Evolutionary conservation across 208 protist species (phyloP), one percentile per base, ranked within the genome.

Genomic region (Leishmania amazonensis): DNA sequence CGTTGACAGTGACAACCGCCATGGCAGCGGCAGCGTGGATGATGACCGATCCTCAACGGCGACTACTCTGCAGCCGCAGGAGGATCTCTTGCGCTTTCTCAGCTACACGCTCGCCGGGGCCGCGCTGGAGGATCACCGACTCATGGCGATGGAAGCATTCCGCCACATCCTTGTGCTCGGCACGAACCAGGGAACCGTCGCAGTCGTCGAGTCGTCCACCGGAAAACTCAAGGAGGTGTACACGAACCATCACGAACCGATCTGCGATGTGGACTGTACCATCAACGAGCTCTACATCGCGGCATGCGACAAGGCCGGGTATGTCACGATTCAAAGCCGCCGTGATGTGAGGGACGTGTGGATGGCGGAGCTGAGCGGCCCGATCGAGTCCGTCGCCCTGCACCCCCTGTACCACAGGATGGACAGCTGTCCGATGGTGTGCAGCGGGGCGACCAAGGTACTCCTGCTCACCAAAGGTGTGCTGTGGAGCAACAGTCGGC

Each of bases 151-250:
- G 1, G 84, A 80, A 13, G 86, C 86, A 19, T 91, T 92, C 54
- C 68, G 70, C 1, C 81, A 88, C 1, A 87, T 89, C 58, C 75
- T 95, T 65, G 70, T 90, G 28, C 42, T 96, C 45, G 93, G 91
- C 83, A 96, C 93, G 17, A 96, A 95, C 78, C 88, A 94, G 73
- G 93, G 93, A 62, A 82, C 85, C 5, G 88, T 96, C 5, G 85
- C 86, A 0, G 76, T 94, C 3, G 78, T 94, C 13, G 86, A 93
- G 28, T 67, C 65, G 21, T 83, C 58, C 11, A 83, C 68, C 45
- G 89, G 76, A 0, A 78, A 35, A 45, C 80, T 76, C 71, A 89
- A 65, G 60, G 64, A 70, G 78, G 90, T 85, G 24, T 77, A 60
- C 47, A 57, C 67, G 19, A 84, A 88, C 57, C 81, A 88, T 53